Base-by-base conservation (phyloP, 495 filamentous ascomycete genomes). In the Aspergillus bridgeri region DNA sequence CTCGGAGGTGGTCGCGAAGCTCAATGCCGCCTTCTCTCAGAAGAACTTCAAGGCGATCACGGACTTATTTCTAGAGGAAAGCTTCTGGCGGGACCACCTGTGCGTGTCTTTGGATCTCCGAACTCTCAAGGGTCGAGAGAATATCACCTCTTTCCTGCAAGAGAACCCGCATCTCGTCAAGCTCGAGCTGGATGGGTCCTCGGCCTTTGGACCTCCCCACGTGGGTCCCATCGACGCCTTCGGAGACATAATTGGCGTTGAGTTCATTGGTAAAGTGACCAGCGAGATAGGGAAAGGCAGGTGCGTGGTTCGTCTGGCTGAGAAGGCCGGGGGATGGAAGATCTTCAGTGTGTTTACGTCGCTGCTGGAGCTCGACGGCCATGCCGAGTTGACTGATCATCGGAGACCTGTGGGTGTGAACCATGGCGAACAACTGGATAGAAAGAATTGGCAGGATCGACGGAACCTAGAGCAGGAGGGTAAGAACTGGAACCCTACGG, bases 371-470 rank as follows among this genome's bases (percentile, higher is more conserved):
- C 45, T 89, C 5, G 72, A 65, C 0, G 79, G 75, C 0, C 61
- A 75, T 33, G 77, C 82, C 43, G 84, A 88, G 66, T 51, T 65
- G 51, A 1, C 56, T 57, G 15, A 71, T 66, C 4, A 51, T 19
- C 44, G 59, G 18, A 72, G 79, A 33, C 78, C 86, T 6, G 65
- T 73, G 17, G 65, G 72, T 0, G 86, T 68, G 77, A 24, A 82
- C 77, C 55, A 69, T 69, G 66, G 84, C 77, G 69, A 80, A 75
- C 22, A 87, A 17, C 55, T 70, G 64, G 58, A 61, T 56, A 81
- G 70, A 68, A 81, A 22, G 62, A 91, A 88, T 59, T 91, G 89
- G 89, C 71, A 76, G 50, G 88, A 91, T 56, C 75, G 76, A 54
- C 76, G 88, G 45, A 69, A 71, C n/a, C 75, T 70, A 2, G 82